These are phyloP conservation scores for Eucalyptus shirleyi DNA, from an alignment of 345 rosid species.

Conservation along the genomic window DNA sequence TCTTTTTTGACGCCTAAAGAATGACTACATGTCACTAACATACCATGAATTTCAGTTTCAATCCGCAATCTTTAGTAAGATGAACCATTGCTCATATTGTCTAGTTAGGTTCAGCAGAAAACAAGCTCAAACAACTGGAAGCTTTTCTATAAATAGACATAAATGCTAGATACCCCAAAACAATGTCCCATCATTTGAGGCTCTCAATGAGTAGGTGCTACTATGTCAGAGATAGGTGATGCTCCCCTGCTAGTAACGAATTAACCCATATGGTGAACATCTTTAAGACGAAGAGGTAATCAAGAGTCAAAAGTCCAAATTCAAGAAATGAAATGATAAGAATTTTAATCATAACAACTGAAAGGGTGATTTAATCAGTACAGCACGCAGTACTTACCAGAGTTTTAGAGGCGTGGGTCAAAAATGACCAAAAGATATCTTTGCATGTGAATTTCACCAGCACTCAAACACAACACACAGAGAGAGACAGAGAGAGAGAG, in stretches of 20 bases:
- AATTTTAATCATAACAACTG: background rate
- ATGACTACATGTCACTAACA: background rate
- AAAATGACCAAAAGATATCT: background rate
- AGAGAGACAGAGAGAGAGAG: background rate
- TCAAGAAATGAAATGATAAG: background rate
- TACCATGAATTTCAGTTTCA: background rate
- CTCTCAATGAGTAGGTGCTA: background rate
- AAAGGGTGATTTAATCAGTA: background rate
- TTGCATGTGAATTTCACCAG: background rate
- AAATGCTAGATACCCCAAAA: background rate
- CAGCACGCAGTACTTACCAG: background rate
- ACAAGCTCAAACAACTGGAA: background rate
- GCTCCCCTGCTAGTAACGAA: background rate
- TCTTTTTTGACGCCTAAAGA: background rate
- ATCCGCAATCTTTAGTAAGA: background rate
- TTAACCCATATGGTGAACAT: background rate
- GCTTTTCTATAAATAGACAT: background rate
- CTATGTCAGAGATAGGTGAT: background rate
- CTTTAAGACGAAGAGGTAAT: background rate
- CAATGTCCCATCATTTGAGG: background rate
- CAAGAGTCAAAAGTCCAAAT: background rate
- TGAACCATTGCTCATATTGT: background rate
- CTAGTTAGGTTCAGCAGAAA: background rate
- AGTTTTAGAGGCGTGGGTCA: background rate
- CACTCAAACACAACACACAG: background rate